Conservation (phyloP, 352 stramenopile species). For the Globisporangium iwayamae region DNA sequence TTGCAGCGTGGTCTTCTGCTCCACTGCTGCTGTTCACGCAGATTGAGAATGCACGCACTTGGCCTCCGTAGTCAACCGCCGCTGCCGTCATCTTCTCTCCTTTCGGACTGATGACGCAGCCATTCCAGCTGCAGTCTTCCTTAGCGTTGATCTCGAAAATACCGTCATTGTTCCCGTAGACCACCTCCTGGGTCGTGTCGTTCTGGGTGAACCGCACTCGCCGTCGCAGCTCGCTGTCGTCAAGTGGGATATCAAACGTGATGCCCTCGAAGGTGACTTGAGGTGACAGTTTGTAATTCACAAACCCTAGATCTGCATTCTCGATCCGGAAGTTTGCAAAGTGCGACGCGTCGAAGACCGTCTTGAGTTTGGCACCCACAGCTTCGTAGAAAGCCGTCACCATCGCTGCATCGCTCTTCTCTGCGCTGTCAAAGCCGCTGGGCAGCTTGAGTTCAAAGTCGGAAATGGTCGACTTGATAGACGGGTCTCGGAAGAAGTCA, state of each 20-base stretch:
- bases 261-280: conserved; percentile 35
- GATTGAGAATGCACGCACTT: conserved; percentile 43
- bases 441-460: conserved; percentile 25
- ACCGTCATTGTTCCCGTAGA: conserved; percentile 11
- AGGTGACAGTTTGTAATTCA: conserved; percentile 22
- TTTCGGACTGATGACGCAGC: conserved; percentile 39
- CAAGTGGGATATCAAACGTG: conserved; percentile 43
- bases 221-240: conserved; percentile 31
- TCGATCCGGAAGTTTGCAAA: conserved; percentile 29
- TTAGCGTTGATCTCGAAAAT: conserved; percentile 59
- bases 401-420: conserved; percentile 19
- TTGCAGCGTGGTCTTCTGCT: conserved; percentile 30
- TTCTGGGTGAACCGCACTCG: conserved; percentile 25
- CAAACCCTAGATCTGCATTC: conserved; percentile 33
- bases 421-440: conserved; percentile 12
- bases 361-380: conserved; percentile 23
- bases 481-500: conserved; percentile 41
- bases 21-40: conserved; percentile 29
- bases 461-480: conserved; percentile 20
- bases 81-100: conserved; percentile 26
- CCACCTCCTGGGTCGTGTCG: conserved; percentile 24
- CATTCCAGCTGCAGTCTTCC: conserved; percentile 46
- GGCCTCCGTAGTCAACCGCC: conserved; percentile 36
- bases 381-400: conserved; percentile 22
- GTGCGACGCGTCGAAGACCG: conserved; percentile 21